phyloP scores from a whole-genome alignment of 345 rosid genomes.

The Excoecaria agallocha region DNA sequence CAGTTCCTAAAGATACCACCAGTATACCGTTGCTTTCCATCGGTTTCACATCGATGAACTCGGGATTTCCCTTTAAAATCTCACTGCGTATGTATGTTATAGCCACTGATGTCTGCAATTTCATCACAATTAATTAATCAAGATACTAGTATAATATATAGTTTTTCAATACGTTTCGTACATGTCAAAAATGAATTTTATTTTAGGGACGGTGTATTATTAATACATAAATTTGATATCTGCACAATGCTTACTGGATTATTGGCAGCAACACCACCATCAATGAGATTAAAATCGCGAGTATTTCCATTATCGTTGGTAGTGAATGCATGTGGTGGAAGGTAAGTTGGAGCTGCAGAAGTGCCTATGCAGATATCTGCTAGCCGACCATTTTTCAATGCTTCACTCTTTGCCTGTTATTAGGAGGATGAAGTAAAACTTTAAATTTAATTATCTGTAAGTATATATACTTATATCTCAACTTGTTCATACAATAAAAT shows the following conservation, averaged over 20 bases:
- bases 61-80: not conserved
- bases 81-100: constrained; percentile 18
- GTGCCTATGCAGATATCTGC: constrained; percentile 28
- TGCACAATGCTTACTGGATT: constrained; percentile 25
- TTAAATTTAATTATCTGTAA: too few species aligned
- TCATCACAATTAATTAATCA: not conserved
- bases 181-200: too few species aligned
- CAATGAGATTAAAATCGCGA: constrained; percentile 24
- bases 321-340: constrained; percentile 25
- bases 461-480: too few species aligned
- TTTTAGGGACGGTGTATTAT: too few species aligned
- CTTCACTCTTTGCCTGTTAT: constrained; percentile 21
- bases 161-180: too few species aligned
- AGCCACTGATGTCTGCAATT: constrained; percentile 19
- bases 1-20: constrained; percentile 27
- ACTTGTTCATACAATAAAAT: too few species aligned
- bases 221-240: too few species aligned
- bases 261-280: constrained; percentile 35
- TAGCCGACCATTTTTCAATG: constrained; percentile 26
- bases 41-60: not conserved
- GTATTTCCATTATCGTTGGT: constrained; percentile 6
- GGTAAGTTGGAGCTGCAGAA: constrained; percentile 32
- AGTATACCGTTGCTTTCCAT: constrained; percentile 11
- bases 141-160: too few species aligned
- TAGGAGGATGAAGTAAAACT: too few species aligned